Evolutionary conservation across 352 stramenopile species (phyloP).

Genomic region (Pythium myriotylum): DNA sequence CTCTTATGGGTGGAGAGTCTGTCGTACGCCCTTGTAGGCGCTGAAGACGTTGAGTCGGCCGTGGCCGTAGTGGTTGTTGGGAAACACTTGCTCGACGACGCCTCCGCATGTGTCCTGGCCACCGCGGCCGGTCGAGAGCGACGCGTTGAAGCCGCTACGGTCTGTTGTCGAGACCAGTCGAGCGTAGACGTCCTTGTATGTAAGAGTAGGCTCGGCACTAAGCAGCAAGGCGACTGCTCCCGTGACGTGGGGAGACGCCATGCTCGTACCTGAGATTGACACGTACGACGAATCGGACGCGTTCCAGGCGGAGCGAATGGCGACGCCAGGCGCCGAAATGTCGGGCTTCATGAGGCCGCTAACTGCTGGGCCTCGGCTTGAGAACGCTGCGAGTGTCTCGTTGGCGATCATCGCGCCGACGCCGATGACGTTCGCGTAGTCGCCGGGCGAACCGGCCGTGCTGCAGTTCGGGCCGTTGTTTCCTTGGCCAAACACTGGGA

Average conservation of each 20-base stretch:
- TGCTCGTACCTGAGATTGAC: slow-evolving; percentile 30
- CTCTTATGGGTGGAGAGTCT: too few relatives aligned
- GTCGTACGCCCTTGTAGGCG: slow-evolving; percentile 5
- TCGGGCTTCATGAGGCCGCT: slow-evolving; percentile 32
- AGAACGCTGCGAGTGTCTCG: slow-evolving; percentile 31
- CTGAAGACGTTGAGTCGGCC: slow-evolving; percentile 32
- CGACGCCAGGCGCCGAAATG: slow-evolving; percentile 32
- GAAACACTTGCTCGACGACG: slow-evolving; percentile 15
- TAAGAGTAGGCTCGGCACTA: slow-evolving; percentile 23
- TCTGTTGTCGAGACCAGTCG: slow-evolving; percentile 4
- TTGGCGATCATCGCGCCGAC: slow-evolving; percentile 32
- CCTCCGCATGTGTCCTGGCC: slow-evolving; percentile 4
- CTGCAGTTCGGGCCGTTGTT: slow-evolving; percentile 33
- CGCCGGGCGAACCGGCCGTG: slow-evolving; percentile 27
- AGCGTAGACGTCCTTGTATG: slow-evolving; percentile 22
- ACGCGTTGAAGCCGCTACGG: slow-evolving; percentile 2
- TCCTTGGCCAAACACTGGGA: slow-evolving; percentile 37
- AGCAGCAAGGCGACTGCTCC: slow-evolving; percentile 33
- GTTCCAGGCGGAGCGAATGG: slow-evolving; percentile 21
- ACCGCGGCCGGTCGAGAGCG: neutral
- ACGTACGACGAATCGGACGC: slow-evolving; percentile 22
- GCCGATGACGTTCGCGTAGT: slow-evolving; percentile 34
- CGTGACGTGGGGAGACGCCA: slow-evolving; percentile 35
- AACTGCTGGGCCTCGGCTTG: slow-evolving; percentile 27
- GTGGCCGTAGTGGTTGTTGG: slow-evolving; percentile 39